Evolutionary conservation across 345 rosid species (phyloP).

Genomic region (Clarkia xantiana): DNA sequence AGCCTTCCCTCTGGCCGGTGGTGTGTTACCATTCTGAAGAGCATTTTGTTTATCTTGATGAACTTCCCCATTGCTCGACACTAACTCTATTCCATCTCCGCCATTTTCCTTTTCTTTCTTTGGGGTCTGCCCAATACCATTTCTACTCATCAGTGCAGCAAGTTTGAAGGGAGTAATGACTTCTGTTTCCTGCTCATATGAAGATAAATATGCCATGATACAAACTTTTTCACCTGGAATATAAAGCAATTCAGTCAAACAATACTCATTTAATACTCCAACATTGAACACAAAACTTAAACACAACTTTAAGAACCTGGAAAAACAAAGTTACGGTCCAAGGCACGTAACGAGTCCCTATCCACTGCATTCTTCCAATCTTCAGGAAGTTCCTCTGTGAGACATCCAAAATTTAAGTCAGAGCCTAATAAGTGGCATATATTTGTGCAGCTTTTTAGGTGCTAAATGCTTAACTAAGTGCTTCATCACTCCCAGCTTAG

Average conservation of each 20-base stretch:
- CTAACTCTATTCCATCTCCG: constrained; percentile 18
- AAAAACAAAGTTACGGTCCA: constrained; percentile 83
- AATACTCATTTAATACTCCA: constrained; percentile 1
- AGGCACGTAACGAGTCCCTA: constrained; percentile 42
- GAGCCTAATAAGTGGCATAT: neutral
- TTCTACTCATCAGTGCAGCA: constrained; percentile 77
- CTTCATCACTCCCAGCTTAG: too few species aligned
- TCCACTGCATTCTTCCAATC: constrained; percentile 48
- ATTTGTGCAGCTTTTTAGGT: too few species aligned
- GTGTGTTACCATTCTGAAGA: constrained; percentile 38
- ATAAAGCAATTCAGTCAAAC: constrained; percentile 11
- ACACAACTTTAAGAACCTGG: constrained; percentile 41
- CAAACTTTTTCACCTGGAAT: constrained; percentile 82
- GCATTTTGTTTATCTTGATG: constrained; percentile 22
- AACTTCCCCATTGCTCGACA: constrained; percentile 29
- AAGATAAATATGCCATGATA: constrained; percentile 79
- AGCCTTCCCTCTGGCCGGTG: constrained; percentile 24
- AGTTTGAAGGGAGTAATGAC: constrained; percentile 84
- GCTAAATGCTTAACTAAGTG: too few species aligned
- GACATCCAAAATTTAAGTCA: constrained; percentile 2
- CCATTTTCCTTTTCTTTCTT: constrained; percentile 38
- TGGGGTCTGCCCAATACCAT: constrained; percentile 39
- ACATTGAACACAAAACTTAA: neutral
- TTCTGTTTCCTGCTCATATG: constrained; percentile 61
- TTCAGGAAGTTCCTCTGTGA: constrained; percentile 59